These are phyloP conservation scores for Alternaria triticimaculans DNA, from an alignment of 2,329 filamentous ascomycete species.

Conservation along the genomic window DNA sequence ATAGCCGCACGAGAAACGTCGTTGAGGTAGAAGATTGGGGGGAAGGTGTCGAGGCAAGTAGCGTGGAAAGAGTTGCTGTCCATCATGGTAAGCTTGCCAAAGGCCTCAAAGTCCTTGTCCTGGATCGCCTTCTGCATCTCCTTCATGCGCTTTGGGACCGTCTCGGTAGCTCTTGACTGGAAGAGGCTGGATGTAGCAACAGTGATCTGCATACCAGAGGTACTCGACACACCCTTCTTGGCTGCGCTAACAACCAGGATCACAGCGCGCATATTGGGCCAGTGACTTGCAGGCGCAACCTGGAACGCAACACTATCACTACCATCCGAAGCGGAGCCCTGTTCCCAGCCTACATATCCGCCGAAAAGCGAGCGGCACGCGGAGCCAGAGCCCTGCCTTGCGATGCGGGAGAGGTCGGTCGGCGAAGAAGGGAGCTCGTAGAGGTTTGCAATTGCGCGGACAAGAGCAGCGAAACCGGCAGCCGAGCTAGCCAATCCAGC, in stretches of 20 bases:
- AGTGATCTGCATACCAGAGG: constrained; percentile 95
- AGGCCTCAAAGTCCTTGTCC: constrained; percentile 80
- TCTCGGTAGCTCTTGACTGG: constrained; percentile 71
- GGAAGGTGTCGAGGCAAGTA: constrained; percentile 91
- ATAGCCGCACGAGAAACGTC: constrained; percentile 89
- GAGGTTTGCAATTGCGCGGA: constrained; percentile 88
- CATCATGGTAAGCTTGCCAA: constrained; percentile 91
- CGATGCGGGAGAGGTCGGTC: constrained; percentile 84
- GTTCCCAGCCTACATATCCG: constrained; percentile 94
- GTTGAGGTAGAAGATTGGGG: constrained; percentile 99
- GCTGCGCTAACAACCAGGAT: constrained; percentile 90
- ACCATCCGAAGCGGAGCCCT: constrained; percentile 77
- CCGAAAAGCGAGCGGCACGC: constrained; percentile 93
- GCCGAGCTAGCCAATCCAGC: constrained; percentile 77
- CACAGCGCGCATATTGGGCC: constrained; percentile 92
- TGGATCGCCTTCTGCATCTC: constrained; percentile 83
- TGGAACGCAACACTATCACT: constrained; percentile 87
- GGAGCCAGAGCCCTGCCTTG: constrained; percentile 91
- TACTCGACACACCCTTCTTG: constrained; percentile 95
- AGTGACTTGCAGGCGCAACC: constrained; percentile 86
- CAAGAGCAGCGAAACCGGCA: constrained; percentile 70
- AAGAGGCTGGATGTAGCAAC: constrained; percentile 92
- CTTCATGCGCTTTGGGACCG: constrained; percentile 84
- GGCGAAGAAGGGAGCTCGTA: constrained; percentile 84
- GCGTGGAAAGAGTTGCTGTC: constrained; percentile 98